These are phyloP conservation scores for Camellia oleifera DNA, from an alignment of 179 eudicot genomes.

Conservation along the genomic window DNA sequence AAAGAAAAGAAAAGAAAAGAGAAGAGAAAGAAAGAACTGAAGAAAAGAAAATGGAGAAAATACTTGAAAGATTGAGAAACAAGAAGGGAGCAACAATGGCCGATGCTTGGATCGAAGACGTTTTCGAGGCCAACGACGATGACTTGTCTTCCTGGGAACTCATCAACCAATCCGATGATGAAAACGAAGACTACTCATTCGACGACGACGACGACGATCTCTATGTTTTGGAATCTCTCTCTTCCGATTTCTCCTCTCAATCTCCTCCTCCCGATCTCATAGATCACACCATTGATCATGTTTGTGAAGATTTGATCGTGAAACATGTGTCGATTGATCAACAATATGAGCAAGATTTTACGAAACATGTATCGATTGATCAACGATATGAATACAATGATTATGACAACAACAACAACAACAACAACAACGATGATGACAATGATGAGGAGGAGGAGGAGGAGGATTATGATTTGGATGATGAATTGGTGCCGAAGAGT, in stretches of 20 bases:
- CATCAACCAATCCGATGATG: constrained; percentile 23
- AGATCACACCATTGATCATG: not conserved
- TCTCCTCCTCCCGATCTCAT: not conserved
- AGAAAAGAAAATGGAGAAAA: constrained; percentile 2
- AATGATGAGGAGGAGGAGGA: constrained; percentile 13
- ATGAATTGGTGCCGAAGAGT: constrained; percentile 62
- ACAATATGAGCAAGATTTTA: not conserved
- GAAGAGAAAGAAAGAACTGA: not conserved
- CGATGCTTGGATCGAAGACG: constrained; percentile 13
- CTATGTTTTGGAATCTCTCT: not conserved
- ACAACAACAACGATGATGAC: not conserved
- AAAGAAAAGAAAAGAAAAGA: too few species aligned
- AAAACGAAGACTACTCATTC: constrained; percentile 7
- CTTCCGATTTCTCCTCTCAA: constrained; percentile 5
- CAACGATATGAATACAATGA: not conserved
- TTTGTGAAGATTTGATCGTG: too few species aligned
- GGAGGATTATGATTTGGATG: constrained; percentile 47
- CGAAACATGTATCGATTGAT: not conserved
- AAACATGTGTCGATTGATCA: not conserved
- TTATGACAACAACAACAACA: not conserved
- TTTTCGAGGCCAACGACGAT: constrained; percentile 10
- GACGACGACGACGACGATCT: constrained; percentile 17
- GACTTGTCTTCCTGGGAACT: constrained; percentile 33
- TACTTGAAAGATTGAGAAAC: not conserved
- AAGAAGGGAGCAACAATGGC: constrained; percentile 9